Evolutionary conservation across 257 asterid species (phyloP).

Genomic region (Capsicum baccatum): DNA sequence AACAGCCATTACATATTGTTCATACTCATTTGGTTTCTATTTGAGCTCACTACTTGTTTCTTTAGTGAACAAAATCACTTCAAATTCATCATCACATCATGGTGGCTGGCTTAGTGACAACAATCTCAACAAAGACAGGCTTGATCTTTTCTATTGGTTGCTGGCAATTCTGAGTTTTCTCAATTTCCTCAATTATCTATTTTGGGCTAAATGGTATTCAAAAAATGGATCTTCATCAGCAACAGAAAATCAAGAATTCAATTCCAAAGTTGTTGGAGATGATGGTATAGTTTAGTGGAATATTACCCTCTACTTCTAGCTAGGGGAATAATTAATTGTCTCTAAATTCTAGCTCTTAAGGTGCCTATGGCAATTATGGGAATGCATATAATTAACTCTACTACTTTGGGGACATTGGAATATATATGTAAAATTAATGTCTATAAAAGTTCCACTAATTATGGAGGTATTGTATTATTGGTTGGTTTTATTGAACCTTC

Average conservation of each 20-base stretch:
- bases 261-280: slow-evolving; percentile 53
- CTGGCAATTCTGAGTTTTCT: slow-evolving; percentile 66
- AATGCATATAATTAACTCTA: slow-evolving; percentile 5
- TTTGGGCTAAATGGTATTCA: slow-evolving; percentile 75
- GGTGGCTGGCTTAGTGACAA: slow-evolving; percentile 88
- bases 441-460: neutral
- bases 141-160: slow-evolving; percentile 82
- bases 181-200: slow-evolving; percentile 76
- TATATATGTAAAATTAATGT: slow-evolving; percentile 7
- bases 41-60: slow-evolving; percentile 82
- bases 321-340: slow-evolving; percentile 10
- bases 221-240: slow-evolving; percentile 33
- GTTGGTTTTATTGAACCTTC: neutral
- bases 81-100: slow-evolving; percentile 28
- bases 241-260: slow-evolving; percentile 11
- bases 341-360: neutral
- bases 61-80: slow-evolving; percentile 67
- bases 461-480: slow-evolving; percentile 25
- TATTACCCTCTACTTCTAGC: neutral
- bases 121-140: slow-evolving; percentile 70
- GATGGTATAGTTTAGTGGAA: slow-evolving; percentile 32
- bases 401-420: neutral
- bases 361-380: slow-evolving; percentile 15
- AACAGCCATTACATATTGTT: slow-evolving; percentile 85
- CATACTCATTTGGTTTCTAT: slow-evolving; percentile 85